Conservation (phyloP, 768 basidiomycete species). For the Exidia glandulosa region DNA sequence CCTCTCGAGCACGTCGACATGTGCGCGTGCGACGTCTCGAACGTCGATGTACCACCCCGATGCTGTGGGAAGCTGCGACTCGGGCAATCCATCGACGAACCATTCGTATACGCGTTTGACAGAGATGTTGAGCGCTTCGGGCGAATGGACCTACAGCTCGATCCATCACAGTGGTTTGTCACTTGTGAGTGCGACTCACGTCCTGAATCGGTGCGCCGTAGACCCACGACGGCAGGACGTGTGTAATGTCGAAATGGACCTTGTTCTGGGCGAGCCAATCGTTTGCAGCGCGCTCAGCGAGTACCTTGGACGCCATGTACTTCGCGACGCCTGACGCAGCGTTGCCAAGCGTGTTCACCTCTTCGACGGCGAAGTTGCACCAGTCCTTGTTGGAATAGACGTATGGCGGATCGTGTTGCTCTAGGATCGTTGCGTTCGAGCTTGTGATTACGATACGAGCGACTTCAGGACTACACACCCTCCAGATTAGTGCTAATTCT, state of each 20-base stretch:
- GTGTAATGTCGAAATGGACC: constrained; percentile 36
- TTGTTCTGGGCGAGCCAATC: constrained; percentile 20
- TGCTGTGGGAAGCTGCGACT: neutral
- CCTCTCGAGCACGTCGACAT: neutral
- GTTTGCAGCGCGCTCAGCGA: constrained; percentile 22
- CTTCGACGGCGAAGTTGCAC: constrained; percentile 16
- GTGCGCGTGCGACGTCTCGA: neutral
- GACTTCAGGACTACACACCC: constrained; percentile 27
- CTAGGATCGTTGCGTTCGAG: constrained; percentile 41
- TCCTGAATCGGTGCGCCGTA: constrained; percentile 26
- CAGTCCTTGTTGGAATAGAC: constrained; percentile 17
- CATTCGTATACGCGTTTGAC: neutral
- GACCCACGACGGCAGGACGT: constrained; percentile 40
- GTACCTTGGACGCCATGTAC: constrained; percentile 18
- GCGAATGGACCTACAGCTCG: constrained; percentile 11
- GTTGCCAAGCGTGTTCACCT: constrained; percentile 19
- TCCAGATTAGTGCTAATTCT: neutral
- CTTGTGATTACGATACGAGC: constrained; percentile 63
- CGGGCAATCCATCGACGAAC: neutral
- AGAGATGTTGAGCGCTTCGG: neutral
- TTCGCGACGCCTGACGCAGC: constrained; percentile 10
- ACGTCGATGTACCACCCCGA: neutral
- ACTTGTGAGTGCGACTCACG: constrained; percentile 19
- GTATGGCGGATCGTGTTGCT: neutral
- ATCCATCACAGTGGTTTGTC: too few species aligned